Percentiles rank a stretch among this genome's conserved stretches.
Conservation (phyloP, 306 rosid genomes). For the Prunus padus region DNA sequence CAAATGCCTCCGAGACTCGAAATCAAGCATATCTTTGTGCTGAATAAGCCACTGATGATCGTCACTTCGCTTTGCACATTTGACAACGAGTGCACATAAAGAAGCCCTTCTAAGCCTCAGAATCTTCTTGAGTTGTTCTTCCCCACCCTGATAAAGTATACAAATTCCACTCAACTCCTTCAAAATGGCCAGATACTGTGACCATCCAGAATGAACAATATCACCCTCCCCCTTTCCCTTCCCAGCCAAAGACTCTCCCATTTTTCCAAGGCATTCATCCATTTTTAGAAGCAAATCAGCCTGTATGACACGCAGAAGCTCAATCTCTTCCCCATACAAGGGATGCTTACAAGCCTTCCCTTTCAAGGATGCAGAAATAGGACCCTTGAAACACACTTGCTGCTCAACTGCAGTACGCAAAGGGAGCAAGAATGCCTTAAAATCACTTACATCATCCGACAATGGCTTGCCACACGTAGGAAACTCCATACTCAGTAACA, state of each 20-base stretch:
- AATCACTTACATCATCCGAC: conserved; percentile 48
- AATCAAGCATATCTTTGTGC: conserved; percentile 52
- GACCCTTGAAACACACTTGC: conserved; percentile 22
- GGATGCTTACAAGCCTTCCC: conserved; percentile 28
- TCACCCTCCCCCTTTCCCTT: conserved; percentile 39
- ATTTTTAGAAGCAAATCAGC: conserved; percentile 42
- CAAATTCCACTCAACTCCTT: conserved; percentile 56
- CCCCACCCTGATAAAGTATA: conserved; percentile 46
- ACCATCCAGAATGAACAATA: conserved; percentile 39
- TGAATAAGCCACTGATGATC: conserved; percentile 64
- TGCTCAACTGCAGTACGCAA: conserved; percentile 30
- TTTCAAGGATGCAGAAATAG: conserved; percentile 2
- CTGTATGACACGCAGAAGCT: conserved; percentile 36
- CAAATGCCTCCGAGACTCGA: conserved; percentile 72
- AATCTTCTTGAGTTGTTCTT: conserved; percentile 50
- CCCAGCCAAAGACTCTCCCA: conserved; percentile 45
- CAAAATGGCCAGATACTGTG: conserved; percentile 54
- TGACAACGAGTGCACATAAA: conserved; percentile 43
- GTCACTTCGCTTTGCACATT: conserved; percentile 40
- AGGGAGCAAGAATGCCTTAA: conserved; percentile 39
- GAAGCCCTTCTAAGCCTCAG: conserved; percentile 38
- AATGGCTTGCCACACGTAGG: conserved; percentile 43
- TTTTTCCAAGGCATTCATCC: conserved; percentile 44
- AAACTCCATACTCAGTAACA: conserved; percentile 43
- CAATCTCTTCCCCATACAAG: conserved; percentile 37